Conservation (phyloP, 208 protist genomes). For the Acanthamoeba polyphaga region DNA sequence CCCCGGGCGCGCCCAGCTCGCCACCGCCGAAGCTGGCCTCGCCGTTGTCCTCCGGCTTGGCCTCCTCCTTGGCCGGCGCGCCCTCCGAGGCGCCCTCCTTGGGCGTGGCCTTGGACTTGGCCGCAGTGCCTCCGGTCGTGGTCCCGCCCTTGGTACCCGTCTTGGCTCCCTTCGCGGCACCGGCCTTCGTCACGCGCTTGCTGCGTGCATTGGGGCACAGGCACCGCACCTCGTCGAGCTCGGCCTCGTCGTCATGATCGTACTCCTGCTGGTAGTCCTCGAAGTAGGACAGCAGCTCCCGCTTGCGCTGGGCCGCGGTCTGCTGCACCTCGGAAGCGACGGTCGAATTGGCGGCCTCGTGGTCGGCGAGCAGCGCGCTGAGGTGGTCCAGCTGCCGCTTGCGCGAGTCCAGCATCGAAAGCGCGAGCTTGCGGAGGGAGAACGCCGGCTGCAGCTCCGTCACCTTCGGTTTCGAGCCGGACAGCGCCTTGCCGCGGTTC, state of each 20-base stretch:
- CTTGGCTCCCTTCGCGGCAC: neutral
- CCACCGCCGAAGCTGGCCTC: neutral
- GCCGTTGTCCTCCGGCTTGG: conserved; percentile 35
- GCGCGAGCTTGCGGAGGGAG: conserved; percentile 26
- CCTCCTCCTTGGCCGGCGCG: neutral
- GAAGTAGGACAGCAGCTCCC: neutral
- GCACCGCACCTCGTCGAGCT: neutral
- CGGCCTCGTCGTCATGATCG: neutral
- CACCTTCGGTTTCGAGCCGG: neutral
- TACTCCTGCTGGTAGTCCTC: neutral
- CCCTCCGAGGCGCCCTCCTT: neutral
- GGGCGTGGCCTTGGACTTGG: neutral
- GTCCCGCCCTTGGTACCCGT: neutral
- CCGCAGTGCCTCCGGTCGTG: neutral
- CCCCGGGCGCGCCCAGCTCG: neutral
- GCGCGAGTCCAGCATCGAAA: neutral
- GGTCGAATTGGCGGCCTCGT: neutral
- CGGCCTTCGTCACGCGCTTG: neutral
- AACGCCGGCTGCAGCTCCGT: neutral
- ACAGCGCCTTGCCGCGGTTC: neutral
- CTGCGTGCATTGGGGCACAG: conserved; percentile 3
- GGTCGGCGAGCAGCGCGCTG: neutral
- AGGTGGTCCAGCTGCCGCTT: conserved; percentile 32
- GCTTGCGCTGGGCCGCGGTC: neutral
- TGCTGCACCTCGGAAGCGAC: neutral